phyloP scores from a whole-genome alignment of 495 filamentous ascomycete genomes.

The Immersiella caudata region DNA sequence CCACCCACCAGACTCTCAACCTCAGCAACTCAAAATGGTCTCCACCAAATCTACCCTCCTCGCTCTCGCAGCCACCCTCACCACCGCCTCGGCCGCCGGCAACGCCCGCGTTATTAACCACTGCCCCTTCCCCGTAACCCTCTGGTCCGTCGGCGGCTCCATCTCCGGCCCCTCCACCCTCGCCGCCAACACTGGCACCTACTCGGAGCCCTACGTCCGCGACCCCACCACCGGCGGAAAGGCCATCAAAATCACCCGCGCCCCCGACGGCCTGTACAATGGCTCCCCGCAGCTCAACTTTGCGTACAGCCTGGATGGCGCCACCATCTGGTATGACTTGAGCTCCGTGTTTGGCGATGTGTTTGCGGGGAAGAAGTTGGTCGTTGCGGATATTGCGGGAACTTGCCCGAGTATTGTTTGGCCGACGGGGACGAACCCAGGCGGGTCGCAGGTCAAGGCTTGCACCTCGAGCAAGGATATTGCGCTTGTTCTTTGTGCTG shows the following conservation, averaged over 20 bases:
- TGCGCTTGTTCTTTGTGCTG: slow-evolving; percentile 34
- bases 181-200: slow-evolving; percentile 38
- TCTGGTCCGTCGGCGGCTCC: slow-evolving; percentile 60
- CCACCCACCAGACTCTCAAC: slow-evolving; percentile 4
- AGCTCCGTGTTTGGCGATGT: slow-evolving; percentile 59
- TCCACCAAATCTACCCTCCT: slow-evolving; percentile 24
- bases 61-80: slow-evolving; percentile 25
- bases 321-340: slow-evolving; percentile 59
- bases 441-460: slow-evolving; percentile 55
- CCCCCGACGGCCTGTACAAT: slow-evolving; percentile 55
- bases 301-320: slow-evolving; percentile 56
- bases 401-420: slow-evolving; percentile 54
- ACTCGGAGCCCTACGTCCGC: slow-evolving; percentile 47
- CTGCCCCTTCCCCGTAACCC: slow-evolving; percentile 50
- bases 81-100: slow-evolving; percentile 47
- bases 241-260: slow-evolving; percentile 57
- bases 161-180: slow-evolving; percentile 48
- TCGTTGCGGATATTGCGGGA: slow-evolving; percentile 42
- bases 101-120: slow-evolving; percentile 57
- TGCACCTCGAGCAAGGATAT: slow-evolving; percentile 44
- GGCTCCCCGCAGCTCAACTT: slow-evolving; percentile 57
- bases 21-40: slow-evolving; percentile 22
- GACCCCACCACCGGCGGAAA: slow-evolving; percentile 58
- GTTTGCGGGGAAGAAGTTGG: slow-evolving; percentile 52
- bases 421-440: slow-evolving; percentile 51